Conservation (phyloP, 345 rosid genomes). For the Salix caprea region DNA sequence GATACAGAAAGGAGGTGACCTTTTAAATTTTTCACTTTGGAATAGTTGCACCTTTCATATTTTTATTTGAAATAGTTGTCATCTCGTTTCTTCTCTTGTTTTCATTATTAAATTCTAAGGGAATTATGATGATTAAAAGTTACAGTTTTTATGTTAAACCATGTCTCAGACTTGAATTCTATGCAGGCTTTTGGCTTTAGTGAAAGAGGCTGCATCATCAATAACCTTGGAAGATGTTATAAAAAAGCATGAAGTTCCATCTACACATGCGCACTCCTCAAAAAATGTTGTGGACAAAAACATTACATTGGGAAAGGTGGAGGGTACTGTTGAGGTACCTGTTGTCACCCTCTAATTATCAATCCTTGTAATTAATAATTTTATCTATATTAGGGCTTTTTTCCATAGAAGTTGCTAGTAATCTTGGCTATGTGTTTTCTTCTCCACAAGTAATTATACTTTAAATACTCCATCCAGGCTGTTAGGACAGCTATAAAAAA, state of each 20-base stretch:
- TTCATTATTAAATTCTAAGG: not conserved
- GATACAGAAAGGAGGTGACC: constrained; percentile 63
- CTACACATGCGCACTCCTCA: constrained; percentile 43
- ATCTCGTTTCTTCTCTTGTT: not conserved
- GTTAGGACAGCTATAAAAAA: constrained; percentile 66
- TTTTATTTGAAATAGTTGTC: not conserved
- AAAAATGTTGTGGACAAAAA: constrained; percentile 52
- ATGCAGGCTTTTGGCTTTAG: constrained; percentile 50
- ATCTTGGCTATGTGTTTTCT: not conserved
- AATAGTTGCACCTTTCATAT: too few relatives aligned
- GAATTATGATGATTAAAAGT: not conserved
- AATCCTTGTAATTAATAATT: not conserved
- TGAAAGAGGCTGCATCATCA: constrained; percentile 52
- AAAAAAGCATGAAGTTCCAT: constrained; percentile 44
- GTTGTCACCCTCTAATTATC: not conserved
- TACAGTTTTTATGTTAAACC: not conserved
- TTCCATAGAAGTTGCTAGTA: not conserved
- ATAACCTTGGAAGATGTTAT: constrained; percentile 48
- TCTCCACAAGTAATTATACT: not conserved
- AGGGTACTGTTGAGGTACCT: constrained; percentile 75
- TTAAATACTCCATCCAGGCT: constrained; percentile 44
- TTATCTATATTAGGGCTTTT: not conserved
- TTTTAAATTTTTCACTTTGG: not conserved
- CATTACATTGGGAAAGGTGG: constrained; percentile 76
- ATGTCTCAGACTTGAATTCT: constrained; percentile 2